A percentile compares a stretch with the other conserved stretches of the same genome.
These are phyloP conservation scores for Pseudopithomyces chartarum DNA, from an alignment of 2,329 filamentous ascomycete genomes.

Conservation along the genomic window DNA sequence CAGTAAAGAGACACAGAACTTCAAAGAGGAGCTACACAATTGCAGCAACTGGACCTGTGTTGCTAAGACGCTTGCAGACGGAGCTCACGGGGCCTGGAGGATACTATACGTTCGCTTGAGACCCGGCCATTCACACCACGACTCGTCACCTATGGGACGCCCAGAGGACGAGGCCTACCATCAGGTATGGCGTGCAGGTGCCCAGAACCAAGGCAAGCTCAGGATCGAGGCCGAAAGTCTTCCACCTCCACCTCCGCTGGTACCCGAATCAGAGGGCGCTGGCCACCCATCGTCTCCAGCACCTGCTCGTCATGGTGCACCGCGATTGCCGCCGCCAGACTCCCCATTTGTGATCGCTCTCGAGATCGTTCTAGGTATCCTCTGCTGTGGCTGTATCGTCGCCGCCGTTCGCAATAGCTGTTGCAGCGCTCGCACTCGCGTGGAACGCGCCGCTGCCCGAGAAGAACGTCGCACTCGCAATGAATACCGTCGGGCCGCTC, in stretches of 20 bases:
- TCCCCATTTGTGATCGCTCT: slow-evolving; percentile 47
- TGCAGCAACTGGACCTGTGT: slow-evolving; percentile 52
- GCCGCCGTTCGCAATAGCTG: slow-evolving; percentile 54
- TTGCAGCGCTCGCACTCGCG: slow-evolving; percentile 55
- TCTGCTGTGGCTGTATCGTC: slow-evolving; percentile 52
- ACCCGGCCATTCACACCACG: slow-evolving; percentile 20
- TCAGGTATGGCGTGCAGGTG: slow-evolving; percentile 20
- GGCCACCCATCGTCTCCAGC: background rate
- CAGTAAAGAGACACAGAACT: slow-evolving; percentile 32
- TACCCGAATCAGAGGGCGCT: background rate
- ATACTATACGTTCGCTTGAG: slow-evolving; percentile 36
- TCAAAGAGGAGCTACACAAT: slow-evolving; percentile 47
- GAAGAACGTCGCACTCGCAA: slow-evolving; percentile 60
- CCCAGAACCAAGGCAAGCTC: slow-evolving; percentile 20
- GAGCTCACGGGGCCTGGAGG: slow-evolving; percentile 41
- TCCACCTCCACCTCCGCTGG: slow-evolving; percentile 16
- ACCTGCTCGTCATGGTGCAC: slow-evolving; percentile 11
- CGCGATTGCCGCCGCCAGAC: slow-evolving; percentile 17
- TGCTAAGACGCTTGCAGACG: slow-evolving; percentile 44
- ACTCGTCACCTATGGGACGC: slow-evolving; percentile 28
- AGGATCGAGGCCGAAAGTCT: slow-evolving; percentile 2
- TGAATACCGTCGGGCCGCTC: slow-evolving; percentile 59
- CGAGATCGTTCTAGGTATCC: slow-evolving; percentile 49
- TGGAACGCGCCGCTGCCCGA: slow-evolving; percentile 57
- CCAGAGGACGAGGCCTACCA: slow-evolving; percentile 29